Percentiles rank a stretch among this genome's conserved stretches.
phyloP scores from a whole-genome alignment of 2,329 filamentous ascomycete species.

The Thielaviopsis populi region DNA sequence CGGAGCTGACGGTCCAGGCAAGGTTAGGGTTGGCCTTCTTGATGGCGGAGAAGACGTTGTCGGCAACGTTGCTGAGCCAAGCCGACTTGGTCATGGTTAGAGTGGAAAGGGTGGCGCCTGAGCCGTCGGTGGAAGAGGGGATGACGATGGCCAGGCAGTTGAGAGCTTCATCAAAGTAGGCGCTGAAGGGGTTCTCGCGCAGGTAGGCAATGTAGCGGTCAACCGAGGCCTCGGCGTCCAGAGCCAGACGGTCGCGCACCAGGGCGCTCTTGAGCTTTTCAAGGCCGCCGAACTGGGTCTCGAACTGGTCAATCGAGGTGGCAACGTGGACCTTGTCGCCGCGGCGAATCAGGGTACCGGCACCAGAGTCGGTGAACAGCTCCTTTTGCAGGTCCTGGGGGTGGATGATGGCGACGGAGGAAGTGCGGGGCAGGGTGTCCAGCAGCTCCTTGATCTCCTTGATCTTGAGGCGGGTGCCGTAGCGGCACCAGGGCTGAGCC shows the following conservation, averaged over 20 bases:
- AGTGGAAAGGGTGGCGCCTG: constrained; percentile 71
- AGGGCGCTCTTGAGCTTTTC: constrained; percentile 68
- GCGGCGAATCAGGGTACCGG: constrained; percentile 79
- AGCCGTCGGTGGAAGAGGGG: constrained; percentile 49
- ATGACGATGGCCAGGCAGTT: constrained; percentile 83
- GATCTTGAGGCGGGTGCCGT: constrained; percentile 92
- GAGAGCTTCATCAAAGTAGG: constrained; percentile 89
- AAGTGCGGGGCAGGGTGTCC: constrained; percentile 74
- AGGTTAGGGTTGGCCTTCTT: constrained; percentile 87
- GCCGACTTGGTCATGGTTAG: constrained; percentile 88
- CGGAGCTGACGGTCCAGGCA: constrained; percentile 90
- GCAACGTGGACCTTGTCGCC: constrained; percentile 77
- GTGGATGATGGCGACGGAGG: constrained; percentile 94
- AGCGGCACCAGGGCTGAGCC: constrained; percentile 86
- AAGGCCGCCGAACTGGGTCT: constrained; percentile 37
- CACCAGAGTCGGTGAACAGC: constrained; percentile 88
- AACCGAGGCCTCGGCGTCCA: constrained; percentile 70
- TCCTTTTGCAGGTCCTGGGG: constrained; percentile 93
- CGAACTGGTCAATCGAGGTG: constrained; percentile 56
- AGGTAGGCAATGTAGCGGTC: constrained; percentile 75
- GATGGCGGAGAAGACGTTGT: constrained; percentile 86
- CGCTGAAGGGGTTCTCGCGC: constrained; percentile 64
- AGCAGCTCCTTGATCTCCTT: constrained; percentile 92
- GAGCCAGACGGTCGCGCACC: constrained; percentile 62
- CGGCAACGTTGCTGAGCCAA: constrained; percentile 86